phyloP scores from a whole-genome alignment of 306 rosid genomes.

The Vicia sativa region DNA sequence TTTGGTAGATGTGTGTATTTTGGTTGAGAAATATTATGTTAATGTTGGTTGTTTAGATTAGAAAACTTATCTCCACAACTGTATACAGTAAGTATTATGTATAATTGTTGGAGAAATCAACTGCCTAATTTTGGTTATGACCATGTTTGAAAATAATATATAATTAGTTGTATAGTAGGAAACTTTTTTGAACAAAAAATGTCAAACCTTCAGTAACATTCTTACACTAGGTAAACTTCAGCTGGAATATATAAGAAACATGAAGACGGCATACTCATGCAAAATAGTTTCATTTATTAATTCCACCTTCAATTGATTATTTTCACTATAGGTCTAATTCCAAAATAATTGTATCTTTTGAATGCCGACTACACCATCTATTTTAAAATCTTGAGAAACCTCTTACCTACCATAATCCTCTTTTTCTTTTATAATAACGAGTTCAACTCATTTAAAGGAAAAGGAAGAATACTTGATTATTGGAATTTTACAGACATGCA shows the following conservation, averaged over 20 bases:
- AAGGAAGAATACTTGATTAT: conserved; percentile 39
- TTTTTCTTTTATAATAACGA: conserved; percentile 4
- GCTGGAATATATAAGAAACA: conserved; percentile 22
- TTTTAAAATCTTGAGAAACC: conserved; percentile 16
- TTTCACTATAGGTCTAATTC: conserved; percentile 13
- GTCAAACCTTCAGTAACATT: conserved; percentile 18
- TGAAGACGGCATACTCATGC: conserved; percentile 1
- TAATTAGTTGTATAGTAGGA: conserved; percentile 19
- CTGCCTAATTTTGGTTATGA: conserved; percentile 22
- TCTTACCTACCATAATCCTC: conserved; percentile 2
- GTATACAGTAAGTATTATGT: conserved; percentile 6
- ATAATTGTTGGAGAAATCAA: conserved; percentile 32
- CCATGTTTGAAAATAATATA: conserved; percentile 31
- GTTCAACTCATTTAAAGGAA: conserved; percentile 35
- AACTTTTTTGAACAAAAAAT: conserved; percentile 20
- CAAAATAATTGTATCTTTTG: conserved; percentile 9
- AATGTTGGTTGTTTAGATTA: conserved; percentile 20
- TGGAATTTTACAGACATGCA: conserved; percentile 64
- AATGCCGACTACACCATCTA: conserved; percentile 13
- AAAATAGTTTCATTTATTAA: conserved; percentile 21
- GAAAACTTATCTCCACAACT: conserved; percentile 20
- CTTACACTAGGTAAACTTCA: conserved; percentile 21
- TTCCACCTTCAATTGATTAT: conserved; percentile 25
- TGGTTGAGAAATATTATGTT: conserved; percentile 11
- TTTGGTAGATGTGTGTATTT: not conserved